A percentile compares a stretch with the other conserved stretches of the same genome.
Conservation (phyloP, 345 rosid genomes). For the Hevea brasiliensis region DNA sequence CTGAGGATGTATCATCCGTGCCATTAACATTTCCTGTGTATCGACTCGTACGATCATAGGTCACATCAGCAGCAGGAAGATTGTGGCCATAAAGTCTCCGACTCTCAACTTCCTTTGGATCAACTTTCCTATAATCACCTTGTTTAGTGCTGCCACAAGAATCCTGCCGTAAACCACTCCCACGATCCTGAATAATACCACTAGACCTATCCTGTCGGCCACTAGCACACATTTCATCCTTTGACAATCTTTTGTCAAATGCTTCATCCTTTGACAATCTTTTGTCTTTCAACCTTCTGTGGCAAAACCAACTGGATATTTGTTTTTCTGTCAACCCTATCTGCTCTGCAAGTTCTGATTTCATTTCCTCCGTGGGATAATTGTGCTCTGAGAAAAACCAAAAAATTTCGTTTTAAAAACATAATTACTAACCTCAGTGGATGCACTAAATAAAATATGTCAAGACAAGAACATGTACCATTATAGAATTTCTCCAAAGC, state of each 20-base stretch:
- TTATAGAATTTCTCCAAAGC: conserved; percentile 76
- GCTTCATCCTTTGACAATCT: conserved; percentile 60
- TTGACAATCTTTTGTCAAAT: conserved; percentile 64
- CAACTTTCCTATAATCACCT: conserved; percentile 53
- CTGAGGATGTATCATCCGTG: conserved; percentile 73
- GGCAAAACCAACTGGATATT: conserved; percentile 98
- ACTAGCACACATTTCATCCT: conserved; percentile 51
- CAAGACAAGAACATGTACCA: conserved; percentile 45
- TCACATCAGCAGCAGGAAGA: conserved; percentile 39
- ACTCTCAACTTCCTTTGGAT: conserved; percentile 87
- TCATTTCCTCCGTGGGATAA: conserved; percentile 84
- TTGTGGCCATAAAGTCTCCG: conserved; percentile 50
- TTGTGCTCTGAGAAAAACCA: conserved; percentile 55
- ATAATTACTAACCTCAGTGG: conserved; percentile 1
- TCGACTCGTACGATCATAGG: conserved; percentile 37
- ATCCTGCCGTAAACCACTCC: conserved; percentile 81
- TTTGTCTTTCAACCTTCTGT: conserved; percentile 88
- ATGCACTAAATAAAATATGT: conserved; percentile 21
- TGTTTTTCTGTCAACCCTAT: conserved; percentile 87
- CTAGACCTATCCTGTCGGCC: conserved; percentile 86
- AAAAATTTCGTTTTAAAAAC: conserved; percentile 13
- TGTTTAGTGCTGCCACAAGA: conserved; percentile 96
- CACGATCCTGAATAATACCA: conserved; percentile 78
- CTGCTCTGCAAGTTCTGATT: conserved; percentile 59
- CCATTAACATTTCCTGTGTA: conserved; percentile 41